Evolutionary conservation across 371 early-diverging fungal genomes (phyloP).

Genomic region (Choanephora cucurbitarum): DNA sequence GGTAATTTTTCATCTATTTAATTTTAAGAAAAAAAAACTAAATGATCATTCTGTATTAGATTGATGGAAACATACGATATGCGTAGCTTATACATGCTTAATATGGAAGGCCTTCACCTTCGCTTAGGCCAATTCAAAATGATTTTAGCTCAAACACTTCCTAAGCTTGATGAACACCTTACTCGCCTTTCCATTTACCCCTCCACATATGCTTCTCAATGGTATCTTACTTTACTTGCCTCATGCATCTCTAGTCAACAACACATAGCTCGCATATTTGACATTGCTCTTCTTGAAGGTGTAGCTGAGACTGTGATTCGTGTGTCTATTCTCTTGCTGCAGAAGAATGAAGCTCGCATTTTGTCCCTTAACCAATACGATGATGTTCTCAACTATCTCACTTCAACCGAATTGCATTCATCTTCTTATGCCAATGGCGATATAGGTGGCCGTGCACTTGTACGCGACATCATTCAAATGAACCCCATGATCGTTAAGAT

Average conservation of each 20-base stretch:
- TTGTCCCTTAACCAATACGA: constrained; percentile 74
- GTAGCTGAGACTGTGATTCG: constrained; percentile 76
- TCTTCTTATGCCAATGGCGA: constrained; percentile 47
- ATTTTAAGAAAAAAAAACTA: background rate
- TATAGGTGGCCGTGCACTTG: constrained; percentile 36
- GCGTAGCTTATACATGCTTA: constrained; percentile 71
- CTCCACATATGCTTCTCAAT: constrained; percentile 86
- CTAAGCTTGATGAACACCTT: constrained; percentile 73
- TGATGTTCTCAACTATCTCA: constrained; percentile 63
- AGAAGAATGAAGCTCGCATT: constrained; percentile 69
- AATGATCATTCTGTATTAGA: constrained; percentile 30
- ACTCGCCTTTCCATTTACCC: constrained; percentile 69
- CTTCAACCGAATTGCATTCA: constrained; percentile 27
- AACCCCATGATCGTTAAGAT: constrained; percentile 59
- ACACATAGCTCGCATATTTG: constrained; percentile 83
- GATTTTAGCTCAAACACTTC: constrained; percentile 78
- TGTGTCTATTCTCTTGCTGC: constrained; percentile 78
- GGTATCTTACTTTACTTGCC: constrained; percentile 93
- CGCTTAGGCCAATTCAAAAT: constrained; percentile 81
- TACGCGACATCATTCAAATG: constrained; percentile 70
- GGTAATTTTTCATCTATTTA: constrained; percentile 20
- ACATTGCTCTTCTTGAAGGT: constrained; percentile 89
- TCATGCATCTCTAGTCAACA: constrained; percentile 71
- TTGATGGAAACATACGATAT: constrained; percentile 86
- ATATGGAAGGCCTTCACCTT: constrained; percentile 82